phyloP scores from a whole-genome alignment of 768 basidiomycete species.

The Leccinum barrowsii region DNA sequence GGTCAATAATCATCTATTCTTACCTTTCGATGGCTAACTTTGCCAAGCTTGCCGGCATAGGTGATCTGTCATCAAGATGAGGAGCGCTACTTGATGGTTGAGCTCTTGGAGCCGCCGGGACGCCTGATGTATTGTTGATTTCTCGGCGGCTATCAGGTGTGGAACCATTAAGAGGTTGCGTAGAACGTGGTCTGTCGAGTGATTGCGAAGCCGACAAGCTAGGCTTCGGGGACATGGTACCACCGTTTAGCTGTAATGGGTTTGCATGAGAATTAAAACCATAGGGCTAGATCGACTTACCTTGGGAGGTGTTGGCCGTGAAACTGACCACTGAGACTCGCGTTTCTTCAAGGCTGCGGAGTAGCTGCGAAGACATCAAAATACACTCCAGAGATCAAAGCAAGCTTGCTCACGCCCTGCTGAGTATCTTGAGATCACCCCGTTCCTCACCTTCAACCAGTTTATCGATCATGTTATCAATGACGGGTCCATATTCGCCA shows the following conservation, averaged over 20 bases:
- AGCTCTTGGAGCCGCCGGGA: slow-evolving; percentile 49
- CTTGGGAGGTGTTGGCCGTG: slow-evolving; percentile 31
- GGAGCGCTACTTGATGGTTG: slow-evolving; percentile 40
- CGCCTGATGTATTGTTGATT: slow-evolving; percentile 23
- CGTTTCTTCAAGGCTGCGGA: slow-evolving; percentile 73
- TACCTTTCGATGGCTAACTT: slow-evolving; percentile 71
- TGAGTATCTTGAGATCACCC: slow-evolving; percentile 79
- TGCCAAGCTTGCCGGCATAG: slow-evolving; percentile 35
- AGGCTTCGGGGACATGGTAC: slow-evolving; percentile 27
- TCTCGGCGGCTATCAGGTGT: slow-evolving; percentile 38
- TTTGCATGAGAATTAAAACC: background rate
- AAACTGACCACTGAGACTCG: slow-evolving; percentile 51
- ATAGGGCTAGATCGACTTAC: slow-evolving; percentile 17
- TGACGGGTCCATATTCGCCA: slow-evolving; percentile 47
- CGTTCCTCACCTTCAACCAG: slow-evolving; percentile 76
- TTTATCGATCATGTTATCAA: slow-evolving; percentile 60
- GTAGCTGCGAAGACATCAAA: slow-evolving; percentile 44
- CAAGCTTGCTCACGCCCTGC: slow-evolving; percentile 55
- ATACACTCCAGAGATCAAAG: background rate
- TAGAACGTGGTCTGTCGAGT: slow-evolving; percentile 29
- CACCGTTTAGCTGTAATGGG: slow-evolving; percentile 25
- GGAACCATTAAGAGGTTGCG: slow-evolving; percentile 40
- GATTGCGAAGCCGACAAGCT: slow-evolving; percentile 26
- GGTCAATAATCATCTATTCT: slow-evolving; percentile 1
- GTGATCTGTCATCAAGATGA: slow-evolving; percentile 30